A percentile compares a stretch with the other conserved stretches of the same genome.
Conservation (phyloP, 176 grass and related monocot genomes). For the Avena eriantha region DNA sequence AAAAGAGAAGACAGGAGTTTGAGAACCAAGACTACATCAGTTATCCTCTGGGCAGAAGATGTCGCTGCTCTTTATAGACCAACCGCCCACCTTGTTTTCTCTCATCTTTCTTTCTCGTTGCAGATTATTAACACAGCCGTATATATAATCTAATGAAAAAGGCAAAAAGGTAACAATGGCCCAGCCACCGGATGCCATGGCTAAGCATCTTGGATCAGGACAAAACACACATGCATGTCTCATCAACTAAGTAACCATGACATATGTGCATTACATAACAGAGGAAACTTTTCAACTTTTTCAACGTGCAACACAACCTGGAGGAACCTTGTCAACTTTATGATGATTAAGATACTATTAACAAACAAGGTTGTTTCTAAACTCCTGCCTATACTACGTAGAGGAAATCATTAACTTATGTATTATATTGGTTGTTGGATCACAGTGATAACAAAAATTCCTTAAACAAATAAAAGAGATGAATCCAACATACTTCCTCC, state of each 20-base stretch:
- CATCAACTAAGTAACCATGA: neutral
- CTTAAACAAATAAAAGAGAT: neutral
- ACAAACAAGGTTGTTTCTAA: neutral
- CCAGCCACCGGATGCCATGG: neutral
- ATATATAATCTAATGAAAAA: neutral
- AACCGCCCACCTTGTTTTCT: neutral
- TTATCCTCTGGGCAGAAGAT: neutral
- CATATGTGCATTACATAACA: neutral
- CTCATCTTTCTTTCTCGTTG: neutral
- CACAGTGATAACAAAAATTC: neutral
- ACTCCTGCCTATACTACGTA: neutral
- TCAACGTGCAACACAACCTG: slow-evolving; percentile 26
- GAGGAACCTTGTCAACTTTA: slow-evolving; percentile 2
- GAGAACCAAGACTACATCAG: neutral
- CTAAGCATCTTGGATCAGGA: neutral
- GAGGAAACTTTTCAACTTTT: slow-evolving; percentile 8
- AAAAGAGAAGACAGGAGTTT: neutral
- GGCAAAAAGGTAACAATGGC: neutral
- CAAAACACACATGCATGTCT: neutral
- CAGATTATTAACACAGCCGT: neutral
- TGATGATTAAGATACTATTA: neutral
- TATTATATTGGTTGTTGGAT: neutral
- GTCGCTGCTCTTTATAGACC: neutral
- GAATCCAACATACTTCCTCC: neutral
- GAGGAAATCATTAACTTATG: neutral